These are phyloP conservation scores for Metarhizium robertsii DNA, from an alignment of 2,329 filamentous ascomycete genomes.

Conservation along the genomic window DNA sequence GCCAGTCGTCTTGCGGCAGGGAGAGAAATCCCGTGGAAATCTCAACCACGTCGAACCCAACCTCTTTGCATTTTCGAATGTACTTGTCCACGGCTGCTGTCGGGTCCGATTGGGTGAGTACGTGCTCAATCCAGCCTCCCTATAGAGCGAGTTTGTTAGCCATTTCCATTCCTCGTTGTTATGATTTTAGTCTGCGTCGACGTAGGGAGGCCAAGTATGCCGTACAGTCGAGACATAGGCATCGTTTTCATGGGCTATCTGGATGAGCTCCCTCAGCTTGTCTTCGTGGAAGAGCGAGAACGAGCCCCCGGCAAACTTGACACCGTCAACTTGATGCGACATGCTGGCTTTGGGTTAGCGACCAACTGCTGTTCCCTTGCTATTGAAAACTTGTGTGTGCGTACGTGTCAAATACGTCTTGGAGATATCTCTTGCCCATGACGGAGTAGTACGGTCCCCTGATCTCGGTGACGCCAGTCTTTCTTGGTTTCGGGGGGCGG, in stretches of 20 bases:
- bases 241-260: constrained; percentile 3
- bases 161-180: background rate
- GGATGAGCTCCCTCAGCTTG: constrained; percentile 3
- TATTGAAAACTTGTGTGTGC: no score
- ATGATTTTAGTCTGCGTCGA: no score
- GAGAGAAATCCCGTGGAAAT: constrained; percentile 44
- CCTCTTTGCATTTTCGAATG: constrained; percentile 38
- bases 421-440: constrained; percentile 42
- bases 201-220: no score
- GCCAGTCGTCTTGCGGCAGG: constrained; percentile 42
- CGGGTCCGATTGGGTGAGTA: constrained; percentile 27
- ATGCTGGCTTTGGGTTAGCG: constrained; percentile 23
- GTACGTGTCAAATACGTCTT: constrained; percentile 42
- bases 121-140: background rate
- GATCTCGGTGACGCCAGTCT: constrained; percentile 42
- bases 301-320: constrained; percentile 39
- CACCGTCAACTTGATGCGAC: constrained; percentile 43
- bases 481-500: constrained; percentile 36
- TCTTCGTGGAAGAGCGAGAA: background rate
- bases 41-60: constrained; percentile 46
- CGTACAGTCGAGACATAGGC: background rate
- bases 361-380: background rate
- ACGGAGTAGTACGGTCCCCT: constrained; percentile 45
- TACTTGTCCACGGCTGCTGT: constrained; percentile 39
- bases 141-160: background rate